phyloP scores from a whole-genome alignment of 495 filamentous ascomycete species.

The Amphirosellinia nigrospora region DNA sequence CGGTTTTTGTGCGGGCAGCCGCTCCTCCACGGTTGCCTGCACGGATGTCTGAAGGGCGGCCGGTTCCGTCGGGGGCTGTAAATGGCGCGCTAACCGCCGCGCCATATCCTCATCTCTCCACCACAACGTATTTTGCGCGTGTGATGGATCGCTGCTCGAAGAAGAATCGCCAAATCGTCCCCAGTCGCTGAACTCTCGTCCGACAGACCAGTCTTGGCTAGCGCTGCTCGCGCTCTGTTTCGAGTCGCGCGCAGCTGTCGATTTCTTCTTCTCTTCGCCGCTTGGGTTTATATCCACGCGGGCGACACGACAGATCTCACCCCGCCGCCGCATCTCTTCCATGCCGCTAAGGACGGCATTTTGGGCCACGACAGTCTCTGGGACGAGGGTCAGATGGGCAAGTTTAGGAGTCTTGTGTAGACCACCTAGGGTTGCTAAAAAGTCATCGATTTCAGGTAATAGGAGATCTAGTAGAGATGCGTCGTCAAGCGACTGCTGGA shows the following conservation, averaged over 20 bases:
- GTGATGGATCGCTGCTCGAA: neutral
- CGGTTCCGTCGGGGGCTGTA: slow-evolving; percentile 45
- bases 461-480: slow-evolving; percentile 40
- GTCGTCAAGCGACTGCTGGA: slow-evolving; percentile 42
- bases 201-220: slow-evolving; percentile 31
- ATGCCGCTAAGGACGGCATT: slow-evolving; percentile 42
- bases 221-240: slow-evolving; percentile 22
- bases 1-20: slow-evolving; percentile 37
- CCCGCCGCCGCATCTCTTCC: slow-evolving; percentile 43
- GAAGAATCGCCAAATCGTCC: slow-evolving; percentile 44
- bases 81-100: slow-evolving; percentile 47
- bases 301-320: slow-evolving; percentile 43
- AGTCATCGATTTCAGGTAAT: slow-evolving; percentile 45
- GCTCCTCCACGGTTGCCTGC: slow-evolving; percentile 39
- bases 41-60: slow-evolving; percentile 30
- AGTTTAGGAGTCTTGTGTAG: slow-evolving; percentile 27
- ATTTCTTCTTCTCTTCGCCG: slow-evolving; percentile 36
- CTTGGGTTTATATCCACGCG: slow-evolving; percentile 37
- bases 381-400: slow-evolving; percentile 50
- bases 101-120: slow-evolving; percentile 58
- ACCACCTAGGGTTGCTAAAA: slow-evolving; percentile 42
- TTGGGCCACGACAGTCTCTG: slow-evolving; percentile 39
- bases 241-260: neutral
- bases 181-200: slow-evolving; percentile 46
- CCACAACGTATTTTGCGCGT: slow-evolving; percentile 38